Conservation (phyloP, 2,329 filamentous ascomycete genomes). For the Cladosporium sp. region DNA sequence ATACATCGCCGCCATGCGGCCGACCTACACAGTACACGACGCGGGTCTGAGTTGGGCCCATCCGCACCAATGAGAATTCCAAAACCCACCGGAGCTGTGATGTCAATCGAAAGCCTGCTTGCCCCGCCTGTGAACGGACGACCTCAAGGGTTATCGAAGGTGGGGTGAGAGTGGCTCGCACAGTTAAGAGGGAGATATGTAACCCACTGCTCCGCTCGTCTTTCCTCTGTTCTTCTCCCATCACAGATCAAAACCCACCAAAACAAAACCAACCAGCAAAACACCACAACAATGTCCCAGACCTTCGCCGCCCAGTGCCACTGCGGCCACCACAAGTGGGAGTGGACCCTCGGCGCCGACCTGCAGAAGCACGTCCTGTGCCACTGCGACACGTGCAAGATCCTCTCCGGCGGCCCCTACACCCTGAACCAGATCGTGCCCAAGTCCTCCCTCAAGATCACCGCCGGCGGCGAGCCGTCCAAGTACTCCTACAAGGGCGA, state of each 20-base stretch:
- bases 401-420: slow-evolving; percentile 44
- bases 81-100: slow-evolving; percentile 1
- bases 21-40: no score
- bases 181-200: background rate
- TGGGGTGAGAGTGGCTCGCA: slow-evolving; percentile 2
- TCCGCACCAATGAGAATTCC: slow-evolving; percentile 1
- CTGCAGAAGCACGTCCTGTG: slow-evolving; percentile 42
- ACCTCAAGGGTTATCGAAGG: background rate
- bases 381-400: slow-evolving; percentile 54
- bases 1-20: no score
- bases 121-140: background rate
- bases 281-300: background rate
- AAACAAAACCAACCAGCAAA: background rate
- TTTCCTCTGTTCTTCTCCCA: background rate
- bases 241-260: background rate
- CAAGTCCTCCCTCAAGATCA: slow-evolving; percentile 44
- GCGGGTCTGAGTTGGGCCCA: background rate
- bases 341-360: slow-evolving; percentile 43
- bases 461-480: slow-evolving; percentile 41
- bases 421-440: slow-evolving; percentile 52
- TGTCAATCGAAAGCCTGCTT: slow-evolving; percentile 1
- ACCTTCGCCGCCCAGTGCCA: slow-evolving; percentile 47
- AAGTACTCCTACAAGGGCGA: slow-evolving; percentile 54
- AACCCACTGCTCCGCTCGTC: background rate
- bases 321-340: slow-evolving; percentile 50